phyloP scores from a whole-genome alignment of 192 early-diverging fungal species.

The Coemansia sp. region DNA sequence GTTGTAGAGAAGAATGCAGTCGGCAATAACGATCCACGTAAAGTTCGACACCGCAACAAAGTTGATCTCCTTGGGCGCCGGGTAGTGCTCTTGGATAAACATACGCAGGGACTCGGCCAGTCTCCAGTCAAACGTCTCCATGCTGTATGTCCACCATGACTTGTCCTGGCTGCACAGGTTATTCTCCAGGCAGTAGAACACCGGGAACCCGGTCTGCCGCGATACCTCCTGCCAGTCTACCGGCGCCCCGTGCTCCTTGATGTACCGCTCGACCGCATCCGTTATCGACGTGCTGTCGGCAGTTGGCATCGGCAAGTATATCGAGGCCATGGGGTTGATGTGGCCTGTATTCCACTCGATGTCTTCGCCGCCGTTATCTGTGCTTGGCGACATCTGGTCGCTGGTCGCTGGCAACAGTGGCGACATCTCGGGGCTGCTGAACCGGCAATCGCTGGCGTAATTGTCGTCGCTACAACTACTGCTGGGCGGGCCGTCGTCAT shows the following conservation, averaged over 20 bases:
- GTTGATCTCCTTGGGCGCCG: slow-evolving; percentile 16
- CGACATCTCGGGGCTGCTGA: no score
- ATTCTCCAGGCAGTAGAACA: slow-evolving; percentile 14
- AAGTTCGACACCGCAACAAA: slow-evolving; percentile 34
- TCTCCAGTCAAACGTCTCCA: slow-evolving; percentile 8
- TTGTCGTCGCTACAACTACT: no score
- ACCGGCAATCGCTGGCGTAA: no score
- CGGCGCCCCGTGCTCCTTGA: background rate
- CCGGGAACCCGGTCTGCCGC: slow-evolving; percentile 1
- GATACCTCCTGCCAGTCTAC: slow-evolving; percentile 22
- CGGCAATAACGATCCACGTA: slow-evolving; percentile 11
- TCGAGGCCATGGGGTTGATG: background rate
- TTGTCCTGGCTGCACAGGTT: slow-evolving; percentile 15
- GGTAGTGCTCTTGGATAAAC: slow-evolving; percentile 20
- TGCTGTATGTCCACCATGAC: slow-evolving; percentile 11
- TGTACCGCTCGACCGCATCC: background rate
- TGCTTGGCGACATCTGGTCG: no score
- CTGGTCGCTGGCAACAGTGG: no score
- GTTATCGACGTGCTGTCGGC: slow-evolving; percentile 4
- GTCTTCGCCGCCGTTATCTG: background rate
- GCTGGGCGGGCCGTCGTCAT: no score
- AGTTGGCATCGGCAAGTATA: background rate
- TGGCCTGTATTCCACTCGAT: slow-evolving; percentile 22
- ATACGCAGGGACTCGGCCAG: slow-evolving; percentile 7
- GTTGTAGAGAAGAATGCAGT: slow-evolving; percentile 24